Evolutionary conservation across 495 filamentous ascomycete species (phyloP).

Genomic region (Aspergillus avenaceus): DNA sequence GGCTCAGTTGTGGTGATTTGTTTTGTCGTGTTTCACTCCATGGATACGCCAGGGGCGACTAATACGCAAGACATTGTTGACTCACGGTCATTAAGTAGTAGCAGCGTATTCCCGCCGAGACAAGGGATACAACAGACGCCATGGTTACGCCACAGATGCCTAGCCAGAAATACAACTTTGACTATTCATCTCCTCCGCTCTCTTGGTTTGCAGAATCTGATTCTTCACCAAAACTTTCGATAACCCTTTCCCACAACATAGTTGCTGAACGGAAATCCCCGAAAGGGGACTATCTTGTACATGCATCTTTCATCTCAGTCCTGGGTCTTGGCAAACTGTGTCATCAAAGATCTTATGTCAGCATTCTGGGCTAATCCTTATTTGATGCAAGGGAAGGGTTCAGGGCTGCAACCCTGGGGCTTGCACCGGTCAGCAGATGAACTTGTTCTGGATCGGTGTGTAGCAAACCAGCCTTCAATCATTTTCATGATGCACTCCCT

Average conservation of each 20-base stretch:
- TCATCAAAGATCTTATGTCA: no score
- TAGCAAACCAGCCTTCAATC: slow-evolving; percentile 6
- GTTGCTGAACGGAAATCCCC: no score
- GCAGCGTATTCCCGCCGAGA: background rate
- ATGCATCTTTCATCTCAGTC: background rate
- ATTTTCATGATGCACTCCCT: slow-evolving; percentile 11
- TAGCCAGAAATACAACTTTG: background rate
- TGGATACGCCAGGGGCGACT: background rate
- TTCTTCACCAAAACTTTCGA: no score
- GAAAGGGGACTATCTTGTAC: no score
- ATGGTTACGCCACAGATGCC: slow-evolving; percentile 6
- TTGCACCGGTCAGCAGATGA: slow-evolving; percentile 21
- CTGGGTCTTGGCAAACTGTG: background rate
- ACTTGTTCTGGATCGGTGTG: slow-evolving; percentile 9
- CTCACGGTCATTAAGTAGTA: no score
- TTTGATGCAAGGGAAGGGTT: slow-evolving; percentile 26
- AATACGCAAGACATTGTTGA: background rate
- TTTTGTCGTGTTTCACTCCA: background rate
- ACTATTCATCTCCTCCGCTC: background rate
- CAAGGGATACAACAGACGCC: slow-evolving; percentile 12
- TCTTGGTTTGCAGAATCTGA: no score
- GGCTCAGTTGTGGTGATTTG: background rate
- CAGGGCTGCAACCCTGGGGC: slow-evolving; percentile 26
- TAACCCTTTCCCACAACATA: no score
- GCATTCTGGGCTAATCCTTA: slow-evolving; percentile 16